Base-by-base conservation (phyloP, 495 filamentous ascomycete species). In the Penicillium atrosanguineum region DNA sequence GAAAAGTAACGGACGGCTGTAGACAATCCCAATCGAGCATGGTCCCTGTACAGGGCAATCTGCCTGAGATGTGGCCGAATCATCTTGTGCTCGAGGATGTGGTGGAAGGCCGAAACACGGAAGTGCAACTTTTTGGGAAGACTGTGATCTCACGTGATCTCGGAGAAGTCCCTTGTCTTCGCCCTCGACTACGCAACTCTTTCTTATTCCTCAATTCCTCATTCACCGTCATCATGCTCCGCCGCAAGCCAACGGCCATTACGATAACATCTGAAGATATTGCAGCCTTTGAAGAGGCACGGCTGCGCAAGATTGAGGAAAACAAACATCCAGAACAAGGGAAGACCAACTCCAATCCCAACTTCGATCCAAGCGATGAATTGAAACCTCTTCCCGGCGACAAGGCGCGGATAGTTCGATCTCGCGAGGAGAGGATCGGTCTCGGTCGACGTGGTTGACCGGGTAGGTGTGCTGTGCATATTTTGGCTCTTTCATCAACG, bases 211-310 rank as follows among this genome's bases (percentile, higher is more conserved):
- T 7, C 47, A 3, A 14, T 12, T 4, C 7, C 49, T 23, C 16
- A 44, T 28, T 23, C 21, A 15, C 25, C 42, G 4, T 20, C 16
- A 28, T 44, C 19, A 95, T 95, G 90, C 85, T 95, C 52, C 89
- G 90, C 62, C 85, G 89, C 34, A 85, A 87, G 44, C 86, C 89
- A 2, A 95, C 90, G 6, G 78, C 84, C 25, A 88, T 95, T 56
- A 79, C 82, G 47, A 77, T 95, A 36, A 93, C 89, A 0, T 75
- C 84, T 9, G 89, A 93, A 69, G 90, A 95, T 64, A 69, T 94
- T 37, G 79, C 84, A 23, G 76, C 82, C 40, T 92, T 90, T 69
- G 89, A 91, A 72, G 87, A 93, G 49, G 59, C 68, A 16, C 70
- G 71, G 48, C 59, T 67, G 44, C 70, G 63, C 57, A 71, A 69